Conservation (phyloP, 2,329 filamentous ascomycete genomes). For the Tolypocladium nubicola region DNA sequence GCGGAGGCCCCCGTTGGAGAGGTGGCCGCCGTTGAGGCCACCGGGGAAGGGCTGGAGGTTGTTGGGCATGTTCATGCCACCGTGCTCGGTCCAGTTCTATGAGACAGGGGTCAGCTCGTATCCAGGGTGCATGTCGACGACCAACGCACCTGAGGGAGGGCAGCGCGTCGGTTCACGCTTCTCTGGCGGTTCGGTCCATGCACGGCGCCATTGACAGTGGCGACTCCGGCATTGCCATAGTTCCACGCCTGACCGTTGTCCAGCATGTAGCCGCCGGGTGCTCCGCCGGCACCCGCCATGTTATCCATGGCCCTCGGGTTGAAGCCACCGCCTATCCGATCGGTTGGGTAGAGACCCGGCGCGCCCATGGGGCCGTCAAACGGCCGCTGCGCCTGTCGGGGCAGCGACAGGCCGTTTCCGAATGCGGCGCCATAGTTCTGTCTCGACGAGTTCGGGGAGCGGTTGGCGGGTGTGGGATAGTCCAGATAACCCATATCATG, state of each 20-base stretch:
- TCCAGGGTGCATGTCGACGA: background rate
- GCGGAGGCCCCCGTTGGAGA: slow-evolving; percentile 32
- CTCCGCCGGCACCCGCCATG: slow-evolving; percentile 25
- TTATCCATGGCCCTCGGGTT: slow-evolving; percentile 48
- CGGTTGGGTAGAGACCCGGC: slow-evolving; percentile 58
- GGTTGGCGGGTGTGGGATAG: slow-evolving; percentile 48
- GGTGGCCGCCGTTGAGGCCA: slow-evolving; percentile 22
- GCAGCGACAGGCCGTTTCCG: slow-evolving; percentile 33
- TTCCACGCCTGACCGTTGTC: slow-evolving; percentile 76
- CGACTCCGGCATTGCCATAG: slow-evolving; percentile 57
- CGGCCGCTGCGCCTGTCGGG: slow-evolving; percentile 54
- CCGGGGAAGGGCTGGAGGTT: slow-evolving; percentile 23
- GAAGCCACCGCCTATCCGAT: slow-evolving; percentile 51
- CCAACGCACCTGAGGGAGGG: slow-evolving; percentile 62
- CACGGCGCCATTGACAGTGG: slow-evolving; percentile 51
- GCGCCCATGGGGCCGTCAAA: slow-evolving; percentile 60
- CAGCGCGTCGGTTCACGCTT: slow-evolving; percentile 43
- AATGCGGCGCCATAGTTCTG: slow-evolving; percentile 47
- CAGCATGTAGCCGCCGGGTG: slow-evolving; percentile 39
- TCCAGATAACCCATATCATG: slow-evolving; percentile 63
- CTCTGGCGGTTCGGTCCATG: slow-evolving; percentile 51
- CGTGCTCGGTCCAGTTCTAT: slow-evolving; percentile 42
- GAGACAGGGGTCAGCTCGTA: background rate
- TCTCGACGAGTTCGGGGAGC: slow-evolving; percentile 57
- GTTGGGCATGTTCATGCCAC: slow-evolving; percentile 30